phyloP scores from a whole-genome alignment of 768 basidiomycete species.

The Hydnum rufescens region DNA sequence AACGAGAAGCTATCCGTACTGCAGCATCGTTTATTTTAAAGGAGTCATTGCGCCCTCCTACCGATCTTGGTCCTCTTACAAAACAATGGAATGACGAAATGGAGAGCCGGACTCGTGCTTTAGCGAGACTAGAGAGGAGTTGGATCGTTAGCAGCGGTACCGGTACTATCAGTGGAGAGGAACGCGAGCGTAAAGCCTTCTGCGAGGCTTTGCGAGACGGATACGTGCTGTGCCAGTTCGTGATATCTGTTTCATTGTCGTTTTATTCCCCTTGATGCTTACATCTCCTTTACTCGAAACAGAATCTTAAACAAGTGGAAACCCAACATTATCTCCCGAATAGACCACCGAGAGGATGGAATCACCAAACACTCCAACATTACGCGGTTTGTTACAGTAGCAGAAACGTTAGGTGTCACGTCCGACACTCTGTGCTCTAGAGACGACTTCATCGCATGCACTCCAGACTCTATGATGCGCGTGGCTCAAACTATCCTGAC shows the following conservation, averaged over 20 bases:
- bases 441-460: slow-evolving; percentile 14
- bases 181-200: slow-evolving; percentile 54
- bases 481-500: slow-evolving; percentile 59
- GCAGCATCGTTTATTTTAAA: slow-evolving; percentile 46
- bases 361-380: slow-evolving; percentile 48
- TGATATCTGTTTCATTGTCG: slow-evolving; percentile 13
- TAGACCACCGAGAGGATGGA: slow-evolving; percentile 49
- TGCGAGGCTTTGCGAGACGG: slow-evolving; percentile 65
- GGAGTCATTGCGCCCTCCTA: slow-evolving; percentile 43
- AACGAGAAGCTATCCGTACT: slow-evolving; percentile 42
- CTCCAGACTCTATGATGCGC: slow-evolving; percentile 40
- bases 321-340: slow-evolving; percentile 35
- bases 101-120: slow-evolving; percentile 37
- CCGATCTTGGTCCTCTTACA: slow-evolving; percentile 23
- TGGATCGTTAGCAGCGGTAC: slow-evolving; percentile 46
- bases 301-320: slow-evolving; percentile 69
- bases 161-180: slow-evolving; percentile 32
- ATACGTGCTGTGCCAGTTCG: slow-evolving; percentile 78
- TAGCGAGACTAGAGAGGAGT: slow-evolving; percentile 50
- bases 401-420: slow-evolving; percentile 28
- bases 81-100: slow-evolving; percentile 32
- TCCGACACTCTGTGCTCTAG: slow-evolving; percentile 26
- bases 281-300: slow-evolving; percentile 6
- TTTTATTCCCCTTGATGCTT: slow-evolving; percentile 11
- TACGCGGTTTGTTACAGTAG: slow-evolving; percentile 59